These are phyloP conservation scores for Trichoderma sp. DNA, from an alignment of 2,329 filamentous ascomycete species.

Conservation along the genomic window DNA sequence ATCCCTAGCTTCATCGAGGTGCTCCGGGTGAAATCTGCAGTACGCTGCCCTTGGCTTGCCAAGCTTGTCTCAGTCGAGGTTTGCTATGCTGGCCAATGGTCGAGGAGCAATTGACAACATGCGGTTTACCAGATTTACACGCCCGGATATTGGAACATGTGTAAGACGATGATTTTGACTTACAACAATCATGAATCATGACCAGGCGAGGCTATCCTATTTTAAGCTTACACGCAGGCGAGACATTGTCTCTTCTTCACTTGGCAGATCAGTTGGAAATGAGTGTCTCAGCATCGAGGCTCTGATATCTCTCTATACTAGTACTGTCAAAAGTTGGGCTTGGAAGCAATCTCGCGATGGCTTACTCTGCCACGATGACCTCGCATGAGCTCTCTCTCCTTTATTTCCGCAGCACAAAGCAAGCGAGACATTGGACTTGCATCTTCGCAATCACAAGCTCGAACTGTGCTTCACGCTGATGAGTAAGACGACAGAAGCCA, in stretches of 20 bases:
- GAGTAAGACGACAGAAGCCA: not conserved
- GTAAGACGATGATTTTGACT: not conserved
- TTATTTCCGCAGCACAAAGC: too few relatives aligned
- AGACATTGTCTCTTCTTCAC: not conserved
- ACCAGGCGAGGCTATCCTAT: conserved; percentile 9
- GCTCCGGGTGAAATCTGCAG: not conserved
- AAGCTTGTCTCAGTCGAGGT: conserved; percentile 17
- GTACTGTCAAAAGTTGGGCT: not conserved
- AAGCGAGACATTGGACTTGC: too few relatives aligned
- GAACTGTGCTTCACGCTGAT: not conserved
- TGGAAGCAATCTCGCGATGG: not conserved
- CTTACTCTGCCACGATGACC: too few relatives aligned
- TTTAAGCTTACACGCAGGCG: conserved; percentile 18
- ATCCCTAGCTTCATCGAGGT: conserved; percentile 13
- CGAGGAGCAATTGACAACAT: conserved; percentile 13
- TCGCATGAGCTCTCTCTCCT: too few relatives aligned
- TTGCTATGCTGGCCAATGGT: conserved; percentile 6
- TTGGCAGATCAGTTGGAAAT: not conserved
- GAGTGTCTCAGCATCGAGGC: not conserved
- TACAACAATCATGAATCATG: not conserved
- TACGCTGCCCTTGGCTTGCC: conserved; percentile 4
- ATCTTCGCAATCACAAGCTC: too few relatives aligned
- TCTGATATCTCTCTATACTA: not conserved
- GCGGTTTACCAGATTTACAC: not conserved
- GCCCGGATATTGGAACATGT: not conserved